Percentiles rank a stretch among this genome's conserved stretches.
These are phyloP conservation scores for Hypomontagnella submonticulosa DNA, from an alignment of 495 filamentous ascomycete genomes.

Conservation along the genomic window DNA sequence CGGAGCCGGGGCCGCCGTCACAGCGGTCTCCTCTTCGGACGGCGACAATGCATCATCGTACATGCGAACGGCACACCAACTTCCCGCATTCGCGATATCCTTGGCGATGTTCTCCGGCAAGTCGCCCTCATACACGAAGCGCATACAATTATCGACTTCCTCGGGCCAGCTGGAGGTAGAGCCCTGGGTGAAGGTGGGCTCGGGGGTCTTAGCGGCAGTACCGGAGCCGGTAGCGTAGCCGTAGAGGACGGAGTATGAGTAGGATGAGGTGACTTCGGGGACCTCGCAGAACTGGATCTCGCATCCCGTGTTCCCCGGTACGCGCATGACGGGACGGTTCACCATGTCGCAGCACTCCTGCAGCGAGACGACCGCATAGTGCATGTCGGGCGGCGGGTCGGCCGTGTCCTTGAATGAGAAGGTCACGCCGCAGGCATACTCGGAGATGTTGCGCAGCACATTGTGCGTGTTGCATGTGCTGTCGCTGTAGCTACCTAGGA, in stretches of 20 bases:
- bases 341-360: conserved; percentile 37
- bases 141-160: conserved; percentile 32
- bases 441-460: conserved; percentile 39
- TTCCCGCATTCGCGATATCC: conserved; percentile 14
- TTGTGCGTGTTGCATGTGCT: conserved; percentile 45
- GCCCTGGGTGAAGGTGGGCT: conserved; percentile 24
- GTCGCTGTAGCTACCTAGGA: conserved; percentile 27
- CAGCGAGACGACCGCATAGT: conserved; percentile 42
- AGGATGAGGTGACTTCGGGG: conserved; percentile 24
- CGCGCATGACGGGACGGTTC: conserved; percentile 34
- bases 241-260: conserved; percentile 16
- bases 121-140: conserved; percentile 40
- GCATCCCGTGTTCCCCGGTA: conserved; percentile 44
- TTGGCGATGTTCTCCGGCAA: conserved; percentile 30
- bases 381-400: conserved; percentile 43
- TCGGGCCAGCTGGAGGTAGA: conserved; percentile 1
- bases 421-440: conserved; percentile 39
- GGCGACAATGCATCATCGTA: conserved; percentile 31
- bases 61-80: conserved; percentile 33
- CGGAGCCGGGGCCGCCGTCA: conserved; percentile 36
- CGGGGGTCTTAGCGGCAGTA: conserved; percentile 25
- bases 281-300: conserved; percentile 43
- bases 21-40: conserved; percentile 16
- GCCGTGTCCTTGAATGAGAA: conserved; percentile 32
- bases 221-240: conserved; percentile 24